These are phyloP conservation scores for Saccharomycopsis malanga DNA, from an alignment of 805 yeast species.

Conservation along the genomic window DNA sequence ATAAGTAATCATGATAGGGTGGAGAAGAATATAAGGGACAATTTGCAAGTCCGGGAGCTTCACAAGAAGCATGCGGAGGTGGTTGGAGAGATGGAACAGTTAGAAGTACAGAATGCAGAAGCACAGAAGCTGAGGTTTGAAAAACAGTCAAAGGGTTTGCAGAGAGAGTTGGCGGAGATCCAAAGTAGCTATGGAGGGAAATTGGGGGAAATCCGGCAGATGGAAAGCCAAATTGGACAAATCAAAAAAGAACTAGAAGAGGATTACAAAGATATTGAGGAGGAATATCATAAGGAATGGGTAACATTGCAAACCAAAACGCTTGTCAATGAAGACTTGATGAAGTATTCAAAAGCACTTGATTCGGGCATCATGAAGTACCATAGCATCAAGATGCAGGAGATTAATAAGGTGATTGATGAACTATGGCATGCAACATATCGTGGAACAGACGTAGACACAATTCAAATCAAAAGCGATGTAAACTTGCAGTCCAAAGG, in stretches of 20 bases:
- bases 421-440: conserved; percentile 93
- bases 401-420: conserved; percentile 78
- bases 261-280: conserved; percentile 66
- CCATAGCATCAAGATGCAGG: conserved; percentile 87
- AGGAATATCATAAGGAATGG: conserved; percentile 59
- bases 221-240: conserved; percentile 59
- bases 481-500: conserved; percentile 30
- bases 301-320: conserved; percentile 69
- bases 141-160: conserved; percentile 43
- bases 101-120: conserved; percentile 55
- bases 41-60: conserved; percentile 18
- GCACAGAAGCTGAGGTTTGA: conserved; percentile 54
- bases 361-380: conserved; percentile 92
- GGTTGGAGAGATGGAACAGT: conserved; percentile 30
- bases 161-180: conserved; percentile 43
- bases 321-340: conserved; percentile 73
- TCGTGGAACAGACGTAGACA: conserved; percentile 91
- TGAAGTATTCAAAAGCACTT: conserved; percentile 73
- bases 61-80: conserved; percentile 23
- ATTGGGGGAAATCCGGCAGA: conserved; percentile 79
- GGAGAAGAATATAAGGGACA: conserved; percentile 16
- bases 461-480: conserved; percentile 80
- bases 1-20: conserved; percentile 18
- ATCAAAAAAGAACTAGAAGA: conserved; percentile 53
- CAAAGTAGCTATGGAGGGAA: conserved; percentile 67